A percentile compares a stretch with the other conserved stretches of the same genome.
Evolutionary conservation across 73 alveolate species (phyloP).

Genomic region (Paramecium biaurelia): DNA sequence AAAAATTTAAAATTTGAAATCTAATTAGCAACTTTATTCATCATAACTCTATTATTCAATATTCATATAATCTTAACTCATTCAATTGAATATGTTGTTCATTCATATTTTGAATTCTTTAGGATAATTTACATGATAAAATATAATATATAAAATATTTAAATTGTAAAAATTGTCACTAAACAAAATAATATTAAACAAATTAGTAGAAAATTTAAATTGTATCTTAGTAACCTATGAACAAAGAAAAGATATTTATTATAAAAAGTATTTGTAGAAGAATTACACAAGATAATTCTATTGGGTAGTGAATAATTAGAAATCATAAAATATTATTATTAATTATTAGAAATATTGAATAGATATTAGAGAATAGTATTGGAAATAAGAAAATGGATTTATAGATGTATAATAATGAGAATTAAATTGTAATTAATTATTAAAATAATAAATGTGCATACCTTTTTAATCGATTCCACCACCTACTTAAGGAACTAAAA

Average conservation of each 20-base stretch:
- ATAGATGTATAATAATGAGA: no score
- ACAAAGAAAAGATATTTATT: no score
- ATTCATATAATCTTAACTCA: no score
- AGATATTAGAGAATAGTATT: no score
- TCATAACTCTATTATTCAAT: background rate
- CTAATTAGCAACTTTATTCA: background rate
- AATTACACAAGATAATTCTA: background rate
- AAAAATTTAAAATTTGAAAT: background rate
- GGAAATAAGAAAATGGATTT: no score
- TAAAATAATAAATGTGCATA: background rate
- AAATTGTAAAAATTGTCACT: background rate
- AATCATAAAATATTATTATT: no score
- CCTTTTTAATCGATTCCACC: background rate
- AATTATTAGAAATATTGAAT: no score
- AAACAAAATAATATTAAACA: no score
- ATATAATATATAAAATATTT: no score
- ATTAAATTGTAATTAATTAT: background rate
- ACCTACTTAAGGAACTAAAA: constrained; percentile 9
- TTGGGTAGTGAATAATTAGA: no score
- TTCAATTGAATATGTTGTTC: background rate
- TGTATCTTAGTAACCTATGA: no score
- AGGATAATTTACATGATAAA: background rate
- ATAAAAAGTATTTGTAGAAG: background rate
- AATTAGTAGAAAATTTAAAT: no score
- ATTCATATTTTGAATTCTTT: background rate